Conservation (phyloP, 768 basidiomycete genomes). For the Lactarius vividus region DNA sequence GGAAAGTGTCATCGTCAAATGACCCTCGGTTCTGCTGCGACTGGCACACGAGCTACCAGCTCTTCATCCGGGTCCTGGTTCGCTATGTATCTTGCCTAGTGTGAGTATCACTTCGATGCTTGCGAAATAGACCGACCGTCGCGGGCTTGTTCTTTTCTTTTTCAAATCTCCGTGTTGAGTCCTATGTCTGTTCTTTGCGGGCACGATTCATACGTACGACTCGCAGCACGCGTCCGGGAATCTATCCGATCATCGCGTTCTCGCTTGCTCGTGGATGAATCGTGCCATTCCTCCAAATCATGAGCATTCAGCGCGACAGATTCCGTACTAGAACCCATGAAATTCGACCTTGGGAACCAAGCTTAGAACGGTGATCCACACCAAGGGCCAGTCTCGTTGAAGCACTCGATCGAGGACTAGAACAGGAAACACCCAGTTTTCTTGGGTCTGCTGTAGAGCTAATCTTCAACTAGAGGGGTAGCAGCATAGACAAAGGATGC, state of each 20-base stretch:
- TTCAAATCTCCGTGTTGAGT: too few species aligned
- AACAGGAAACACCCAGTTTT: neutral
- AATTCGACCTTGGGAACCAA: neutral
- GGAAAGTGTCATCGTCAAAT: too few species aligned
- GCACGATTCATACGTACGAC: too few species aligned
- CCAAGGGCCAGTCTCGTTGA: neutral
- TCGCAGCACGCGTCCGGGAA: neutral
- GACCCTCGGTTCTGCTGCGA: too few species aligned
- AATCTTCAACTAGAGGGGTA: neutral
- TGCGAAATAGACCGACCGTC: too few species aligned
- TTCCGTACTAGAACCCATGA: neutral
- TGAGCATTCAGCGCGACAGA: neutral
- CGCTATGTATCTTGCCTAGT: too few species aligned
- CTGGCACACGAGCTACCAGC: too few species aligned
- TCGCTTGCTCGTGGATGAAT: neutral
- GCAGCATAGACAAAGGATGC: neutral
- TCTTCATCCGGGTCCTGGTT: too few species aligned
- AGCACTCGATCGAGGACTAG: neutral
- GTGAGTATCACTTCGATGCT: too few species aligned
- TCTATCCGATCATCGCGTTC: constrained; percentile 15
- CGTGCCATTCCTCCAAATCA: neutral
- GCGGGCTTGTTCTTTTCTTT: too few species aligned
- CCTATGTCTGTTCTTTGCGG: too few species aligned
- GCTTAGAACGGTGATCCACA: too few species aligned
- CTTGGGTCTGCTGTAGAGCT: neutral